Evolutionary conservation across 2,329 filamentous ascomycete species (phyloP), one percentile per base, ranked within the genome.

Genomic region (Scopulariopsis brevicaulis): DNA sequence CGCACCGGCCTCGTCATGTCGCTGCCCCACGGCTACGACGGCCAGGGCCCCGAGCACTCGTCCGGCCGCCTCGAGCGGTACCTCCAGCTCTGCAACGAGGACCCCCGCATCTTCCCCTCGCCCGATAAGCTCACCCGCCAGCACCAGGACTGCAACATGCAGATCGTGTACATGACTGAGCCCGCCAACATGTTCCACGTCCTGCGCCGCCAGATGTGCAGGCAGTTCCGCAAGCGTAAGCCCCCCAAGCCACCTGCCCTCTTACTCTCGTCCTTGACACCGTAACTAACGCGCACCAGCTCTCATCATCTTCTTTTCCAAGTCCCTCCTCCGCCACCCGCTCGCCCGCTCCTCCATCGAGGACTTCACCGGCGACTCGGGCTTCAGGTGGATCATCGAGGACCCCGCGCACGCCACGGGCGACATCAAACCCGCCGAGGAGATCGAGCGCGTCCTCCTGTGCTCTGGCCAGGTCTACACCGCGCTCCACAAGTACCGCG

Each of bases 151-250:
- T 96, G 91, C 81, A 99, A 99, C 78, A 96, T 99, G 85, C 94
- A 99, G 77, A 88, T 99, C 71, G 91, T 86, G 58, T 96, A 94
- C 80, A 92, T 95, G 84, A 99, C 94, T n/a, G 89, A 87, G 53
- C 94, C 94, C 32, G 83, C 93, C 63, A 99, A 99, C 75, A 74
- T 95, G 71, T 99, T 99, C 86, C 94, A 99, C 75, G 86, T 94
- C 64, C 83, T 99, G 63, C 89, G 94, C 71, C 85, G 94, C 74
- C 94, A 99, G 78, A 96, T 99, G 86, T 92, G 97, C 81, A 85
- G 94, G 68, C 93, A 99, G 71, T 99, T 99, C 88, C 86, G 94
- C 77, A 99, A 99, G 81, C 94, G 90, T 94, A 81, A 84, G 89
- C 80, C 12, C 32, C 50, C 35, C 56, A 50, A 54, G 11, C 7